Conservation (phyloP, 768 basidiomycete species). For the Mycena albidolilacea region DNA sequence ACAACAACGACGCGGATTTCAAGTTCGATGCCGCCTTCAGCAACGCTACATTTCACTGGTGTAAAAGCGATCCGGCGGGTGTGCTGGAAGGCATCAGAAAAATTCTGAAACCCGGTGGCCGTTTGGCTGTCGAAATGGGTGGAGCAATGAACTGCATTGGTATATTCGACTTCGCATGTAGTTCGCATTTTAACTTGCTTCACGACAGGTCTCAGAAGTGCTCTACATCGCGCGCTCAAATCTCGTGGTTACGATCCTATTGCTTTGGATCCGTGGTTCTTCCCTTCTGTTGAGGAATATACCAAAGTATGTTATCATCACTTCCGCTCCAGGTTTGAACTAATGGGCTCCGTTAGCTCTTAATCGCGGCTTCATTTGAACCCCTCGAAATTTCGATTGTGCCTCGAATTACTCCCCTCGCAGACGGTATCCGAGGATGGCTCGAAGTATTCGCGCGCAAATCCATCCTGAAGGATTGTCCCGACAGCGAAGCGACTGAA, state of each 20-base stretch:
- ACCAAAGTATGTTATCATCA: slow-evolving; percentile 56
- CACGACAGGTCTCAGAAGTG: slow-evolving; percentile 71
- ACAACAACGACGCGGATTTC: slow-evolving; percentile 48
- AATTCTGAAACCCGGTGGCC: slow-evolving; percentile 77
- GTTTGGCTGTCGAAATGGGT: slow-evolving; percentile 84
- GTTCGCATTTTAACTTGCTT: not conserved
- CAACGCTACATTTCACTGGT: slow-evolving; percentile 90
- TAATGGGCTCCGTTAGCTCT: slow-evolving; percentile 56
- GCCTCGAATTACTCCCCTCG: slow-evolving; percentile 67
- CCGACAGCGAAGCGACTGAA: slow-evolving; percentile 66
- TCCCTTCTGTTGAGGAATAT: slow-evolving; percentile 82
- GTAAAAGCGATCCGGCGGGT: slow-evolving; percentile 77
- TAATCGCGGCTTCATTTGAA: slow-evolving; percentile 70
- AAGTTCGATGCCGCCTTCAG: slow-evolving; percentile 85
- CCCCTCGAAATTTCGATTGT: slow-evolving; percentile 60
- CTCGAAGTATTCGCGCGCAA: slow-evolving; percentile 74
- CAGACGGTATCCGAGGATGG: slow-evolving; percentile 74
- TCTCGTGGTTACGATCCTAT: slow-evolving; percentile 71
- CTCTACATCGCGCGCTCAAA: slow-evolving; percentile 68
- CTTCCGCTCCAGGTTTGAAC: not conserved
- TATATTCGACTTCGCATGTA: slow-evolving; percentile 42
- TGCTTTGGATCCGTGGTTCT: slow-evolving; percentile 86
- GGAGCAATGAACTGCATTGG: slow-evolving; percentile 82
- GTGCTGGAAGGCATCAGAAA: slow-evolving; percentile 74
- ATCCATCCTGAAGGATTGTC: slow-evolving; percentile 69